phyloP scores from a whole-genome alignment of 202 grass and related monocot species.

The Miscanthus sacchariflorus region DNA sequence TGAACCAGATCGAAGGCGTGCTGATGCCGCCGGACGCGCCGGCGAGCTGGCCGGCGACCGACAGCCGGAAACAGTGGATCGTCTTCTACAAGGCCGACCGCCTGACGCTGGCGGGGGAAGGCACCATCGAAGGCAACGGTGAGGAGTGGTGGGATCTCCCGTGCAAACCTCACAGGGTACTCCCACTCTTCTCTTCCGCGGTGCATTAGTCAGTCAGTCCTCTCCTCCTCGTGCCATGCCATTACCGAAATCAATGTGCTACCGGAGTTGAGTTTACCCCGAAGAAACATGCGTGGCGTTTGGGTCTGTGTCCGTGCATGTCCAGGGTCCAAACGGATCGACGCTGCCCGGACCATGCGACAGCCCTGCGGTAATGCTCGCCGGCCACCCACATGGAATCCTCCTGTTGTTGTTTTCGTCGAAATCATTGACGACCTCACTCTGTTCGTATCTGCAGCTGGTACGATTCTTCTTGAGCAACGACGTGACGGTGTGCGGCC shows the following conservation, averaged over 20 bases:
- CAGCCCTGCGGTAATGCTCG: constrained; percentile 73
- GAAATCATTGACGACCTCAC: neutral
- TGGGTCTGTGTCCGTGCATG: neutral
- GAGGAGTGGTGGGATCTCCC: constrained; percentile 96
- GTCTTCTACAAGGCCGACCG: constrained; percentile 76
- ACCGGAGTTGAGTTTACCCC: neutral
- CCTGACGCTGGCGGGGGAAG: constrained; percentile 67
- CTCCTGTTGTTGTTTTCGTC: neutral
- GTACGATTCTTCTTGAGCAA: constrained; percentile 87
- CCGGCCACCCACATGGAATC: neutral
- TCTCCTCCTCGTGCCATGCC: neutral
- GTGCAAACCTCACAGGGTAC: constrained; percentile 96
- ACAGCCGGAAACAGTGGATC: constrained; percentile 89
- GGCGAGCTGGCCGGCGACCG: constrained; percentile 72
- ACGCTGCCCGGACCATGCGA: constrained; percentile 84
- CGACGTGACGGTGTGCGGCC: constrained; percentile 65
- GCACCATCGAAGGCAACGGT: constrained; percentile 95
- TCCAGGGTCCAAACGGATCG: constrained; percentile 86
- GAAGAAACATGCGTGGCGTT: neutral
- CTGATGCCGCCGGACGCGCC: constrained; percentile 84
- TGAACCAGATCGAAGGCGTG: constrained; percentile 75
- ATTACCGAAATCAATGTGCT: neutral
- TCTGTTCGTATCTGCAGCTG: constrained; percentile 52
- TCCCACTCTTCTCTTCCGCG: neutral
- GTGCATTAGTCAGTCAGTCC: neutral